These are phyloP conservation scores for Lotus japonicus DNA, from an alignment of 306 rosid species.

Conservation along the genomic window DNA sequence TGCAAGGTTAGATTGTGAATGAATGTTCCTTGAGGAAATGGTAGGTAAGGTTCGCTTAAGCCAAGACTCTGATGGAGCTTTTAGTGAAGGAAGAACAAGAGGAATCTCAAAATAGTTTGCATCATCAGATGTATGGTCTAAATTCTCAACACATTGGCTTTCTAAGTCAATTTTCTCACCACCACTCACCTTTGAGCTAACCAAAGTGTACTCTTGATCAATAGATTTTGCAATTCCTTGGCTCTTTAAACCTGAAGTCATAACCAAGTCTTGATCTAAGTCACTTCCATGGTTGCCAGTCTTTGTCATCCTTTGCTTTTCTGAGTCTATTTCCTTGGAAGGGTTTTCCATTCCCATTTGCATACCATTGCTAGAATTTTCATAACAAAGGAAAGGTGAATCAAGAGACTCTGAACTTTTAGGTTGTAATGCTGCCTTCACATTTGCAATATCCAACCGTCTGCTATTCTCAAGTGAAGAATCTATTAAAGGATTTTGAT, in stretches of 20 bases:
- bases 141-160: conserved; percentile 11
- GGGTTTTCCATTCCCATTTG: conserved; percentile 14
- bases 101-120: conserved; percentile 24
- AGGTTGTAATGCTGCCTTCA: conserved; percentile 23
- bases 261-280: not conserved
- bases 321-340: conserved; percentile 15
- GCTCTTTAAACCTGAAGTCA: conserved; percentile 6
- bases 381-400: conserved; percentile 24
- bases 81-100: conserved; percentile 59
- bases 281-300: conserved; percentile 24
- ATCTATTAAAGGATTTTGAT: conserved; percentile 22
- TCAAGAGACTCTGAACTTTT: conserved; percentile 31
- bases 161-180: conserved; percentile 29
- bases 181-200: too few relatives aligned
- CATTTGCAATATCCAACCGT: conserved; percentile 16
- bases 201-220: not conserved
- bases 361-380: conserved; percentile 23
- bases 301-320: conserved; percentile 18
- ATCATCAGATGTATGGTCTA: conserved; percentile 10
- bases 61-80: conserved; percentile 97
- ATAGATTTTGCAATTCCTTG: too few relatives aligned
- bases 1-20: conserved; percentile 35
- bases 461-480: conserved; percentile 33
- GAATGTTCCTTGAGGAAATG: conserved; percentile 40
- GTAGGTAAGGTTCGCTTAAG: conserved; percentile 65